These are phyloP conservation scores for Betula pendula DNA, from an alignment of 306 rosid species.

Conservation along the genomic window DNA sequence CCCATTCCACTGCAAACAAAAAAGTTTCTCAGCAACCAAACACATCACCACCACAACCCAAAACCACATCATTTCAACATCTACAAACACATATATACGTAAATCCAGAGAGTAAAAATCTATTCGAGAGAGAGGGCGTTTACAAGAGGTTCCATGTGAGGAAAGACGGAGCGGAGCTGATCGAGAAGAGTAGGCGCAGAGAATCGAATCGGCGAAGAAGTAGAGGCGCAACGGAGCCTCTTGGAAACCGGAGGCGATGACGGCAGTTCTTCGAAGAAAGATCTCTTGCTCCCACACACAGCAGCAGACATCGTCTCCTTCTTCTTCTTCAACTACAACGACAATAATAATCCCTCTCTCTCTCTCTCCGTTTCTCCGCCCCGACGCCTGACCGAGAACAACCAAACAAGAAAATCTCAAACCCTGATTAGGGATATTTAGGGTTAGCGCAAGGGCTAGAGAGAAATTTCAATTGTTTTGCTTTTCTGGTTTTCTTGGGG, in stretches of 20 bases:
- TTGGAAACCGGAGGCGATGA: constrained; percentile 83
- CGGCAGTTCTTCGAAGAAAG: constrained; percentile 95
- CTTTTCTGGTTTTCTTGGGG: neutral
- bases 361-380: constrained; percentile 9
- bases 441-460: constrained; percentile 13
- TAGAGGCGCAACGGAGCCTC: constrained; percentile 86
- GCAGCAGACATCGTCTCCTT: constrained; percentile 85
- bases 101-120: neutral
- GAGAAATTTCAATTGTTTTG: neutral
- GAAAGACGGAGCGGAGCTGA: constrained; percentile 67
- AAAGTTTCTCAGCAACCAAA: too few species aligned
- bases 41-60: neutral
- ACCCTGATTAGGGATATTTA: neutral
- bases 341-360: constrained; percentile 3
- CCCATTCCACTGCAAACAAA: neutral
- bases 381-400: neutral
- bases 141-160: constrained; percentile 74
- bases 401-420: neutral
- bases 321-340: neutral
- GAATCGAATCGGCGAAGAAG: constrained; percentile 74
- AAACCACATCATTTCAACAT: neutral
- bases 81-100: too few species aligned
- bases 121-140: neutral
- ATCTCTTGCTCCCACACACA: constrained; percentile 97
- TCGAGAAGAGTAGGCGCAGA: constrained; percentile 59